Percentiles rank a stretch among this genome's conserved stretches.
Evolutionary conservation across 2,329 filamentous ascomycete species (phyloP).

Genomic region (Chalara sp.): DNA sequence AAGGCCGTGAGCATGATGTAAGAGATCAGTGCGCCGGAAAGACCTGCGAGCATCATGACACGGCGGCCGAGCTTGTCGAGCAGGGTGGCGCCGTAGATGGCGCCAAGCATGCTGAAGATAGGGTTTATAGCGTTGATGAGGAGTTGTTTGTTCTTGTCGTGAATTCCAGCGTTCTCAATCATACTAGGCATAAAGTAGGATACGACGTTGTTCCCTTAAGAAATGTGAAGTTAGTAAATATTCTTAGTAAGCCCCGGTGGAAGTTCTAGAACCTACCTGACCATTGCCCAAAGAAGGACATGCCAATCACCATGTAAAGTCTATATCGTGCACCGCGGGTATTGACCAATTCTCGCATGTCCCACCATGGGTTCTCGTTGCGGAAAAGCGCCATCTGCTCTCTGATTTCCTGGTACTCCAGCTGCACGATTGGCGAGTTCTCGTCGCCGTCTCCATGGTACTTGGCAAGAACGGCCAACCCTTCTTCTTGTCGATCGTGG

Average conservation of each 20-base stretch:
- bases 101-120: constrained; percentile 35
- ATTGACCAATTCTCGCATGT: constrained; percentile 48
- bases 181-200: constrained; percentile 30
- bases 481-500: constrained; percentile 48
- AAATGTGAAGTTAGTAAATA: neutral
- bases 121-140: constrained; percentile 29
- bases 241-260: constrained; percentile 34
- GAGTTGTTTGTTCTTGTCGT: constrained; percentile 21
- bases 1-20: constrained; percentile 22
- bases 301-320: constrained; percentile 41
- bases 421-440: constrained; percentile 42
- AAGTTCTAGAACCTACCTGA: constrained; percentile 28
- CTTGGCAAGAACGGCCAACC: constrained; percentile 46
- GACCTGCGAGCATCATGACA: constrained; percentile 30
- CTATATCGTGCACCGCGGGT: constrained; percentile 40
- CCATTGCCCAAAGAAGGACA: constrained; percentile 47
- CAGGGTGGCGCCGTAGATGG: constrained; percentile 36
- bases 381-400: constrained; percentile 40
- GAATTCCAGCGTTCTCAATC: constrained; percentile 33
- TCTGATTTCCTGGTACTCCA: constrained; percentile 50
- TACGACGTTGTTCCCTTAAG: neutral
- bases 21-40: constrained; percentile 18
- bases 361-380: constrained; percentile 54
- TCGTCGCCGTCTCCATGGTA: constrained; percentile 52
- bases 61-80: constrained; percentile 37